phyloP scores from a whole-genome alignment of 495 filamentous ascomycete genomes.

The Usnea hakonensis region DNA sequence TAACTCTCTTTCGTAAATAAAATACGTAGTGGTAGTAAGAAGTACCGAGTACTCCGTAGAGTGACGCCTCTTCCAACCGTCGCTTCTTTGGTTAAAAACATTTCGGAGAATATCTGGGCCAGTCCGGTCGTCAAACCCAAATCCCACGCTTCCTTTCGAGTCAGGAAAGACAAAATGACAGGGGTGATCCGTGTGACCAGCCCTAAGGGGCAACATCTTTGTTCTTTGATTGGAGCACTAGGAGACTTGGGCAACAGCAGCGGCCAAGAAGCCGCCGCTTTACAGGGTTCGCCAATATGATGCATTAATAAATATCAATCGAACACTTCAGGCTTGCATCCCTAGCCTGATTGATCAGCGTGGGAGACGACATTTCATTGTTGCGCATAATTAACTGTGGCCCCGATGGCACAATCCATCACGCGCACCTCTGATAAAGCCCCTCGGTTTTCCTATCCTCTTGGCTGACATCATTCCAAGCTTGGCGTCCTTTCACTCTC shows the following conservation, averaged over 20 bases:
- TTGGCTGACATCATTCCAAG: neutral
- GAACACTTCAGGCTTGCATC: neutral
- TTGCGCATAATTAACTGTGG: constrained; percentile 14
- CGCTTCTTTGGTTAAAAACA: neutral
- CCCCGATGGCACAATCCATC: neutral
- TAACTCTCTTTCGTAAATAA: too few relatives aligned
- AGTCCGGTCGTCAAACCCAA: neutral
- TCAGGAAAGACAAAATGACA: constrained; percentile 7
- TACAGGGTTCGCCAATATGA: constrained; percentile 6
- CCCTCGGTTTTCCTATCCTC: neutral
- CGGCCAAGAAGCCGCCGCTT: constrained; percentile 1
- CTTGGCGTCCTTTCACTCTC: too few relatives aligned
- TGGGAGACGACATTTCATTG: constrained; percentile 10
- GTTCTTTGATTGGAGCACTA: constrained; percentile 11
- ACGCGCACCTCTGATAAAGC: constrained; percentile 2
- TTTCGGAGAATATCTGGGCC: constrained; percentile 16
- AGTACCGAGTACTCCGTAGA: neutral
- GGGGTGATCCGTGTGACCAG: neutral
- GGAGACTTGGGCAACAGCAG: too few relatives aligned
- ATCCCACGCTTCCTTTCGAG: constrained; percentile 12
- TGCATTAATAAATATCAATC: neutral
- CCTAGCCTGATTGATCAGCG: constrained; percentile 7
- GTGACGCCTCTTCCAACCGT: neutral
- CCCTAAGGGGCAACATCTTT: neutral
- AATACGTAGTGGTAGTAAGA: too few relatives aligned